These are phyloP conservation scores for Boletus bicolor DNA, from an alignment of 768 basidiomycete species.

Conservation along the genomic window DNA sequence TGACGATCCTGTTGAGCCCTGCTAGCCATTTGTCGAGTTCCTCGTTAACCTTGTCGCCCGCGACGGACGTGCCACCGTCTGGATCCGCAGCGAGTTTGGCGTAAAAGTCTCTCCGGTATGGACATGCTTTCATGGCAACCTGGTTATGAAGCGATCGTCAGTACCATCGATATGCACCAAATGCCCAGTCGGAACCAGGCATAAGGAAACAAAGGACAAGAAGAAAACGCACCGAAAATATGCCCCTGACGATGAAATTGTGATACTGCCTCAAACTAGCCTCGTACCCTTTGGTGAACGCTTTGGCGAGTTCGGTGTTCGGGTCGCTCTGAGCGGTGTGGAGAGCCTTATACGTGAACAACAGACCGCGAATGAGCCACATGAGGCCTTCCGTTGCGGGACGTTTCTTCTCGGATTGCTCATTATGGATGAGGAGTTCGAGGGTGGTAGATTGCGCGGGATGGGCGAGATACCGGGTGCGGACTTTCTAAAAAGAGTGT, in stretches of 20 bases:
- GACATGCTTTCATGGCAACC: slow-evolving; percentile 61
- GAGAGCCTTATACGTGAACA: slow-evolving; percentile 85
- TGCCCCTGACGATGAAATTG: slow-evolving; percentile 65
- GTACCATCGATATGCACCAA: neutral
- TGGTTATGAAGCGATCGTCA: neutral
- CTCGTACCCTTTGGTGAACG: slow-evolving; percentile 82
- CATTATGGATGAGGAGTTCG: slow-evolving; percentile 78
- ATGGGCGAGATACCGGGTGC: slow-evolving; percentile 67
- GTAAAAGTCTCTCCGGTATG: slow-evolving; percentile 62
- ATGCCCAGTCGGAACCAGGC: no score
- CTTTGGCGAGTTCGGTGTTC: slow-evolving; percentile 49
- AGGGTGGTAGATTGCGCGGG: slow-evolving; percentile 71
- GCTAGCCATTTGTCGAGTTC: slow-evolving; percentile 60
- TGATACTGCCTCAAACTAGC: slow-evolving; percentile 82
- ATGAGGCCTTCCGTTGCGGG: slow-evolving; percentile 87
- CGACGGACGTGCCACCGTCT: slow-evolving; percentile 44
- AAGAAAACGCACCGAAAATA: slow-evolving; percentile 47
- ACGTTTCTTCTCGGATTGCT: slow-evolving; percentile 83
- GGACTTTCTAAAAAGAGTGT: slow-evolving; percentile 70
- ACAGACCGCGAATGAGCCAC: slow-evolving; percentile 90
- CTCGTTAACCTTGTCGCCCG: slow-evolving; percentile 49
- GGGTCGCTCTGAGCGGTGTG: slow-evolving; percentile 66
- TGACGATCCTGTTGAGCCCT: slow-evolving; percentile 52
- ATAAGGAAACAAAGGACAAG: neutral
- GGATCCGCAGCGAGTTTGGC: slow-evolving; percentile 56